Evolutionary conservation across 257 asterid species (phyloP).

Genomic region (Lycium barbarum): DNA sequence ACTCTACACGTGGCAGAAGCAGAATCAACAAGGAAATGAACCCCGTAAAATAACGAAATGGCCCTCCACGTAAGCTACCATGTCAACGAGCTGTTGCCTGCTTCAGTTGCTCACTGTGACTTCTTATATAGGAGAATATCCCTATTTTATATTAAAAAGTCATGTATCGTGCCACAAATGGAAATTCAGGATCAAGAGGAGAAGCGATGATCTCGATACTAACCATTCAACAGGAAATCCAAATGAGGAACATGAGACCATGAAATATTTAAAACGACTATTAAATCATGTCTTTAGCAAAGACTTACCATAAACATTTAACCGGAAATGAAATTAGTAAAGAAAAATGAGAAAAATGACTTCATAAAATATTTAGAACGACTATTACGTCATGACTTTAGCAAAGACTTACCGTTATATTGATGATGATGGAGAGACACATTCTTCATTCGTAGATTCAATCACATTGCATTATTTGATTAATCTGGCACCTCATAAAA

Average conservation of each 20-base stretch:
- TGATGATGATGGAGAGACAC: background rate
- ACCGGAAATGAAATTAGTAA: background rate
- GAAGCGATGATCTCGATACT: background rate
- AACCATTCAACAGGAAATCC: too few species aligned
- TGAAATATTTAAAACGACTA: too few species aligned
- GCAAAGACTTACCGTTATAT: background rate
- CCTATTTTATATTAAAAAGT: background rate
- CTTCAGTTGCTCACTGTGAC: too few species aligned
- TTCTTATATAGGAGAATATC: too few species aligned
- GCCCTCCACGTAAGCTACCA: too few species aligned
- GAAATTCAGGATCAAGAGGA: background rate
- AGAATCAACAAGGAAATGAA: too few species aligned
- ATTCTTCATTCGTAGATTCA: background rate
- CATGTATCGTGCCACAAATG: background rate
- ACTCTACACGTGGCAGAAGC: too few species aligned
- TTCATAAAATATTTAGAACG: background rate
- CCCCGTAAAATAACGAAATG: too few species aligned
- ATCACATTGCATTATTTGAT: background rate
- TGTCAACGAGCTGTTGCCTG: too few species aligned
- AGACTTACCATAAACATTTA: too few species aligned
- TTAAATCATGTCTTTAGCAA: too few species aligned
- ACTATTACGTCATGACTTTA: background rate
- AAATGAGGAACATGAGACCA: too few species aligned
- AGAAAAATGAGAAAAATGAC: background rate
- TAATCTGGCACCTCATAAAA: background rate